Conservation (phyloP, 768 basidiomycete species). For the Boletus rex-veris region DNA sequence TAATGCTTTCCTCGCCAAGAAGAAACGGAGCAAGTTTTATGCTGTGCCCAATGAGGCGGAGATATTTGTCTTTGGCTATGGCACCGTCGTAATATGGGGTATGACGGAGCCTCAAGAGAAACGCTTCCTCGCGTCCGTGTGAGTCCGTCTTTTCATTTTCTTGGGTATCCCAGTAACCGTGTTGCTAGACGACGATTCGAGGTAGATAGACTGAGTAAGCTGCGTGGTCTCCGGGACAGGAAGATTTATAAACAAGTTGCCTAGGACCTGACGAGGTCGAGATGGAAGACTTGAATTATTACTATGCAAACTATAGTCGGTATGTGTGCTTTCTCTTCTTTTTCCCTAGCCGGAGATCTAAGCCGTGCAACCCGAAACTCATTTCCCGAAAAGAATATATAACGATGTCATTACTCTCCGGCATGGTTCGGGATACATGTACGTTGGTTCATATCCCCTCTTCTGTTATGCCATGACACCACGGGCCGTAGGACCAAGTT, state of each 20-base stretch:
- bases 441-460: slow-evolving; percentile 29
- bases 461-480: slow-evolving; percentile 8
- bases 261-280: slow-evolving; percentile 86
- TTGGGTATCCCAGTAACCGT: slow-evolving; percentile 1
- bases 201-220: slow-evolving; percentile 75
- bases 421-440: slow-evolving; percentile 96
- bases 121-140: slow-evolving; percentile 89
- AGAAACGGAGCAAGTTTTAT: slow-evolving; percentile 65
- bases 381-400: slow-evolving; percentile 61
- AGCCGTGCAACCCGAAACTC: slow-evolving; percentile 31
- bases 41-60: slow-evolving; percentile 71
- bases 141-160: slow-evolving; percentile 31
- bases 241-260: slow-evolving; percentile 2
- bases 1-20: slow-evolving; percentile 33
- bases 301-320: slow-evolving; percentile 97
- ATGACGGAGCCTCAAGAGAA: slow-evolving; percentile 94
- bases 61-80: slow-evolving; percentile 91
- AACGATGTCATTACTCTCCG: slow-evolving; percentile 96
- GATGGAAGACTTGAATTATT: slow-evolving; percentile 96
- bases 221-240: neutral
- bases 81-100: slow-evolving; percentile 96
- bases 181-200: slow-evolving; percentile 83
- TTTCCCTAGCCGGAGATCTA: slow-evolving; percentile 3
- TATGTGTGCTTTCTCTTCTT: slow-evolving; percentile 31
- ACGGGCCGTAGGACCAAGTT: slow-evolving; percentile 76